A percentile compares a stretch with the other conserved stretches of the same genome.
Evolutionary conservation across 441 rosid species (phyloP).

Genomic region (Lepidium campestre): DNA sequence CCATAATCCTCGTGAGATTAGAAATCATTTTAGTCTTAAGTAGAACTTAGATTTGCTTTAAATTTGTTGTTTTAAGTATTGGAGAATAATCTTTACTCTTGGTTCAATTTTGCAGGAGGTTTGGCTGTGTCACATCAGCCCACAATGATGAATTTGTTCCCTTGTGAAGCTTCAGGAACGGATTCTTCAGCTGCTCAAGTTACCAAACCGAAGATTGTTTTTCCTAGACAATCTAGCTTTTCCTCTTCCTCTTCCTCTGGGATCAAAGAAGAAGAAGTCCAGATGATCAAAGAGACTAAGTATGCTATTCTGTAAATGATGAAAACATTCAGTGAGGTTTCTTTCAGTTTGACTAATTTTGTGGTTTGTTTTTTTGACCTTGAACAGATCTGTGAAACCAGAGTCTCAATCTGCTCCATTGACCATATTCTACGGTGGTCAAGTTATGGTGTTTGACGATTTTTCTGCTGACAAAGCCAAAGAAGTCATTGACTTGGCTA

Average conservation of each 20-base stretch:
- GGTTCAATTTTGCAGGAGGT: conserved; percentile 30
- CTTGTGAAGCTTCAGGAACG: conserved; percentile 21
- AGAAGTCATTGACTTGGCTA: conserved; percentile 62
- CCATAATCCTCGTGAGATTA: neutral
- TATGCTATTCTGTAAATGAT: conserved; percentile 10
- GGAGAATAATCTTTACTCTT: neutral
- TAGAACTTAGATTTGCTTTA: neutral
- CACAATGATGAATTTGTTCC: conserved; percentile 62
- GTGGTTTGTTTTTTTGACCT: neutral
- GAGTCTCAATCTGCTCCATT: conserved; percentile 50
- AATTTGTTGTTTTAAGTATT: neutral
- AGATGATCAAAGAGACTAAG: conserved; percentile 34
- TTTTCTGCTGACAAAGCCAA: conserved; percentile 66
- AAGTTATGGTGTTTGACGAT: conserved; percentile 61
- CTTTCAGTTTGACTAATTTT: conserved; percentile 1
- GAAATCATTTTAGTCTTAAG: too few species aligned
- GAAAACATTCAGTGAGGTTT: neutral
- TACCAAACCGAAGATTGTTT: conserved; percentile 42
- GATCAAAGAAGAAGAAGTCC: conserved; percentile 32
- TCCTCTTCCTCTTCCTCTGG: conserved; percentile 28
- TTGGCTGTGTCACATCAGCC: conserved; percentile 25
- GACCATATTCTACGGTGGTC: conserved; percentile 77
- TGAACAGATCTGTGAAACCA: conserved; percentile 16
- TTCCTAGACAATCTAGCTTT: conserved; percentile 50
- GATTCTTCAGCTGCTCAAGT: conserved; percentile 22